These are phyloP conservation scores for Bretschneidera sinensis DNA, from an alignment of 345 rosid species.

Conservation along the genomic window DNA sequence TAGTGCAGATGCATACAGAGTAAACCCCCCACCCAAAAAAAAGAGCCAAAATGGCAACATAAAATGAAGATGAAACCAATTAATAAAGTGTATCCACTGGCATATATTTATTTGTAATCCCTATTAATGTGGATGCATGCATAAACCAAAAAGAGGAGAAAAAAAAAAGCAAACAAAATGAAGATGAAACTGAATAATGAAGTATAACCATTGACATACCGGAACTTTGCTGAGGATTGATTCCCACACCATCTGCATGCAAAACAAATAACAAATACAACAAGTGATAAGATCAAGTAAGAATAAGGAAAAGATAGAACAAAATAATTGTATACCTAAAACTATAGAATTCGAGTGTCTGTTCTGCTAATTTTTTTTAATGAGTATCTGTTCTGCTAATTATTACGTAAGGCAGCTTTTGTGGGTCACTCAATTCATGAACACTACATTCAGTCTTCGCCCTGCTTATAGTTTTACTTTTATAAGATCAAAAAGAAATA, in stretches of 20 bases:
- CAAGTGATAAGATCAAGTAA: not conserved
- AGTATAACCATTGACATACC: slow-evolving; percentile 34
- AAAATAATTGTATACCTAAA: not conserved
- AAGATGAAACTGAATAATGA: not conserved
- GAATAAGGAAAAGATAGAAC: not conserved
- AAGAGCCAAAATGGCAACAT: not conserved
- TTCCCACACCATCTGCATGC: slow-evolving; percentile 91
- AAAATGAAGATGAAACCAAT: not conserved
- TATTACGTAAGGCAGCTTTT: no score
- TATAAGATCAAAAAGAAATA: no score
- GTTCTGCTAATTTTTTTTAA: no score
- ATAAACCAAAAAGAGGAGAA: not conserved
- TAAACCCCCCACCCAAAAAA: not conserved
- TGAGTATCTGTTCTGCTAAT: no score
- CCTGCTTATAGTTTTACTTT: no score
- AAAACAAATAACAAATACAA: slow-evolving; percentile 11
- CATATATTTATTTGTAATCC: no score
- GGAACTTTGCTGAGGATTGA: slow-evolving; percentile 97
- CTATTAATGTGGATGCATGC: no score
- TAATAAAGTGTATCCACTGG: not conserved
- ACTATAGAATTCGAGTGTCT: no score
- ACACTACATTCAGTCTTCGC: no score
- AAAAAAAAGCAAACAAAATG: not conserved
- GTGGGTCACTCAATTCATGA: no score
- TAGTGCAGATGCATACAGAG: no score